A percentile compares a stretch with the other conserved stretches of the same genome.
These are phyloP conservation scores for Epichloe festucae DNA, from an alignment of 2,329 filamentous ascomycete species.

Conservation along the genomic window DNA sequence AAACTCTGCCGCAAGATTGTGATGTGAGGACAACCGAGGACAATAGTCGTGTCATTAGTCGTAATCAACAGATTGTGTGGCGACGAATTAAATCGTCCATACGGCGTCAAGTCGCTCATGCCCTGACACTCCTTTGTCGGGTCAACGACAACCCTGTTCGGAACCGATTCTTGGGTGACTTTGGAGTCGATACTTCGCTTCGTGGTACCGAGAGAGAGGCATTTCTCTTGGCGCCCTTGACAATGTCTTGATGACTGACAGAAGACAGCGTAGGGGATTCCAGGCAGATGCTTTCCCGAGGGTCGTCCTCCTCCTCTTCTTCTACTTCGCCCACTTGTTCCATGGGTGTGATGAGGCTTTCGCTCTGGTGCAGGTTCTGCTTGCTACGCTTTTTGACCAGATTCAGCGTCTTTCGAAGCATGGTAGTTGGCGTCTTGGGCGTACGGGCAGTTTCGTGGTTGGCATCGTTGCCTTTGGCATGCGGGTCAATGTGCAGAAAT, in stretches of 20 bases:
- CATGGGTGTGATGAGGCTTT: conserved; percentile 20
- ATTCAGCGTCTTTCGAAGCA: conserved; percentile 41
- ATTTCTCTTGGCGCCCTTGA: conserved; percentile 30
- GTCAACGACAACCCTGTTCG: conserved; percentile 22
- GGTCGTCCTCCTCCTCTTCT: conserved; percentile 14
- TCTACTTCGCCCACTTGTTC: conserved; percentile 23
- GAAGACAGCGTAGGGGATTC: conserved; percentile 15
- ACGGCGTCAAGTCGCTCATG: conserved; percentile 10
- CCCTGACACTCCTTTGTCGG: conserved; percentile 28
- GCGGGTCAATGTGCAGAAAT: conserved; percentile 44
- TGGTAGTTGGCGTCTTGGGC: conserved; percentile 31
- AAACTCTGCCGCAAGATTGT: not conserved
- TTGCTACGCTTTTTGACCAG: conserved; percentile 43
- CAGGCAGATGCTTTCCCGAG: conserved; percentile 9
- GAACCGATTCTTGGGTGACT: conserved; percentile 20
- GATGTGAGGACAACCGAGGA: not conserved
- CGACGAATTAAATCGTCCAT: not conserved
- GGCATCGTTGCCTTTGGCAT: conserved; percentile 24
- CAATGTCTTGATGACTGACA: conserved; percentile 35
- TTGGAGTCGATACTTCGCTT: conserved; percentile 12
- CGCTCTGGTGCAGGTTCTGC: conserved; percentile 29
- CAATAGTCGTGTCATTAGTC: not conserved
- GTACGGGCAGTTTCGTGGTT: conserved; percentile 20
- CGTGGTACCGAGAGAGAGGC: conserved; percentile 11
- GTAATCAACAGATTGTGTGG: not conserved